Conservation (phyloP, 2,329 filamentous ascomycete species). For the Dryadomyces quercus-mongolicae region DNA sequence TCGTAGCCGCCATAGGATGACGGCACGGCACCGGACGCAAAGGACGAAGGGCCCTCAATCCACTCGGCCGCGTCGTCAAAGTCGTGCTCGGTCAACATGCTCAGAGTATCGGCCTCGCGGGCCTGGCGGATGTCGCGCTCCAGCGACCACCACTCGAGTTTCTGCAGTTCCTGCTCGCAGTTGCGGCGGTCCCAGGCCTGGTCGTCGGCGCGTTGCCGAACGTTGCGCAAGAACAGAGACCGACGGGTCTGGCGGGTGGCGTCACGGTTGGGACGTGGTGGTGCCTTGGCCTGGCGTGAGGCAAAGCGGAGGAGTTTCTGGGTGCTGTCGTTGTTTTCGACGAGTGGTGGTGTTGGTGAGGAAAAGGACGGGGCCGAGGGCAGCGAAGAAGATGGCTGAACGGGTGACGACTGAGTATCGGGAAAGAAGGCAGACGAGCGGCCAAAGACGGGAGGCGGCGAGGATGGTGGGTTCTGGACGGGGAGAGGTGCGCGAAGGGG, state of each 20-base stretch:
- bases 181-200: conserved; percentile 47
- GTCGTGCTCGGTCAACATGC: conserved; percentile 34
- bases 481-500: conserved; percentile 37
- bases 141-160: conserved; percentile 29
- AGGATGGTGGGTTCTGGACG: conserved; percentile 10
- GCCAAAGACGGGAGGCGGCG: conserved; percentile 7
- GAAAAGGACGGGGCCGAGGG: neutral
- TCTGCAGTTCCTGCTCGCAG: conserved; percentile 45
- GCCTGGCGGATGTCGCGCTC: conserved; percentile 25
- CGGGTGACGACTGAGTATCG: conserved; percentile 33
- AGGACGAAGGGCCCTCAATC: conserved; percentile 13
- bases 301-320: conserved; percentile 32
- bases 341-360: neutral
- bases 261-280: conserved; percentile 51
- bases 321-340: neutral
- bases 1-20: neutral
- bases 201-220: conserved; percentile 48
- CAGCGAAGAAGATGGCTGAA: conserved; percentile 16
- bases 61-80: conserved; percentile 36
- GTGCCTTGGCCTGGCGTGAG: conserved; percentile 40
- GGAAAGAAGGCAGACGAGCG: conserved; percentile 3
- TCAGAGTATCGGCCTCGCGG: conserved; percentile 25
- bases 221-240: conserved; percentile 56
- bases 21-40: too few species aligned
- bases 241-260: conserved; percentile 51